Conservation (phyloP, 140 eudicot species). For the Cichorium intybus region DNA sequence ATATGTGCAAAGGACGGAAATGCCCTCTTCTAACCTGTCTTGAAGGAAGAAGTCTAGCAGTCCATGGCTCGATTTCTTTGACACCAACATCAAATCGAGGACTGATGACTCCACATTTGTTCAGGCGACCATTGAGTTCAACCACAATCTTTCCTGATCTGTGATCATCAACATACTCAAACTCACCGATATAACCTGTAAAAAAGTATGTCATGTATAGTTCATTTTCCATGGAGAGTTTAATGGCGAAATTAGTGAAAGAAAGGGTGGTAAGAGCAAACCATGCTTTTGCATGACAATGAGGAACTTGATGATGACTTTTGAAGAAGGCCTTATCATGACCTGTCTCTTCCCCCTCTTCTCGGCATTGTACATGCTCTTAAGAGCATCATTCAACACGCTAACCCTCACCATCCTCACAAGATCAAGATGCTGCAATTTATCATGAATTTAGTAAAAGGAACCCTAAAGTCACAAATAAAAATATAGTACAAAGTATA, state of each 20-base stretch:
- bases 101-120: slow-evolving; percentile 63
- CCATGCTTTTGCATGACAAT: slow-evolving; percentile 64
- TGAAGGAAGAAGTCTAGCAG: slow-evolving; percentile 60
- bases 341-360: slow-evolving; percentile 57
- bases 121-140: slow-evolving; percentile 55
- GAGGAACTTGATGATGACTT: slow-evolving; percentile 57
- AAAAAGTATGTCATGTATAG: not conserved
- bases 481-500: not conserved
- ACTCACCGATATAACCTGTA: slow-evolving; percentile 55
- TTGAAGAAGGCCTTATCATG: slow-evolving; percentile 60
- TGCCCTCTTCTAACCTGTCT: slow-evolving; percentile 43
- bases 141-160: slow-evolving; percentile 59
- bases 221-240: not conserved
- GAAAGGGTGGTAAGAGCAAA: not conserved
- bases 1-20: not conserved
- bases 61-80: slow-evolving; percentile 57
- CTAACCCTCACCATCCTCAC: slow-evolving; percentile 49
- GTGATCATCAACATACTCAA: slow-evolving; percentile 64
- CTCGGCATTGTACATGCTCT: slow-evolving; percentile 62
- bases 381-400: slow-evolving; percentile 54
- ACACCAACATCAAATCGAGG: slow-evolving; percentile 66
- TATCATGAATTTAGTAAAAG: too few species aligned
- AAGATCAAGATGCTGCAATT: slow-evolving; percentile 22
- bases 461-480: not conserved
- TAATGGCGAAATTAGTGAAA: not conserved